A percentile compares a stretch with the other conserved stretches of the same genome.
Evolutionary conservation across 1,139 yeast species (phyloP).

Genomic region (Scheffersomyces parashehatae): DNA sequence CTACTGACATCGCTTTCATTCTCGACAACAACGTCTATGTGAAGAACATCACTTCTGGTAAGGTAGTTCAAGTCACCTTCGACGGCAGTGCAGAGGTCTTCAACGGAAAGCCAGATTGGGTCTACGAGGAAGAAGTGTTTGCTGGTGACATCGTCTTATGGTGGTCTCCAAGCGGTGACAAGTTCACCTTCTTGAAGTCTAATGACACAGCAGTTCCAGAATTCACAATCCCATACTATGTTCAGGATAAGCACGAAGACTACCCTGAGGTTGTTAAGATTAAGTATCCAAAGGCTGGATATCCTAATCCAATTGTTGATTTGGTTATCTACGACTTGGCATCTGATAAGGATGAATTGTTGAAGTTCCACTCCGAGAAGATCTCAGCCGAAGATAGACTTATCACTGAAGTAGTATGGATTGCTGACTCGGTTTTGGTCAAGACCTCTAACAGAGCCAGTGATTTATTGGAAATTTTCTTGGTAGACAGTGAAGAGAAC

Average conservation of each 20-base stretch:
- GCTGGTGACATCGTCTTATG: conserved; percentile 51
- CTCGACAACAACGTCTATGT: conserved; percentile 39
- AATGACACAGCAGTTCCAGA: conserved; percentile 56
- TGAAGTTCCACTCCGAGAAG: conserved; percentile 23
- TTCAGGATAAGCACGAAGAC: conserved; percentile 44
- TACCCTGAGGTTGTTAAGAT: conserved; percentile 41
- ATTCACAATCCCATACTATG: conserved; percentile 54
- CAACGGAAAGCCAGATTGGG: conserved; percentile 65
- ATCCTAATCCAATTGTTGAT: conserved; percentile 43
- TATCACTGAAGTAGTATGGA: conserved; percentile 48
- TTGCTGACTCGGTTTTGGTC: conserved; percentile 33
- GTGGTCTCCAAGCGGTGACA: conserved; percentile 60
- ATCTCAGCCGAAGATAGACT: conserved; percentile 27
- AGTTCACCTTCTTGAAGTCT: conserved; percentile 47
- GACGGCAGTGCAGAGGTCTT: conserved; percentile 54
- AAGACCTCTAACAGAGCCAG: conserved; percentile 48
- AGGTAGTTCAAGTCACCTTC: conserved; percentile 38
- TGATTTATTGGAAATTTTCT: conserved; percentile 42
- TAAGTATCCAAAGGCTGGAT: conserved; percentile 51
- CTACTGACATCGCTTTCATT: conserved; percentile 35
- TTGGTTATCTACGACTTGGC: conserved; percentile 35
- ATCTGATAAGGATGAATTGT: conserved; percentile 11
- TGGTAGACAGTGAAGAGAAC: conserved; percentile 30
- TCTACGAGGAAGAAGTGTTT: conserved; percentile 61
- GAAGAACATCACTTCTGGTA: conserved; percentile 17